phyloP scores from a whole-genome alignment of 208 protist genomes.

The Leishmania amazonensis region DNA sequence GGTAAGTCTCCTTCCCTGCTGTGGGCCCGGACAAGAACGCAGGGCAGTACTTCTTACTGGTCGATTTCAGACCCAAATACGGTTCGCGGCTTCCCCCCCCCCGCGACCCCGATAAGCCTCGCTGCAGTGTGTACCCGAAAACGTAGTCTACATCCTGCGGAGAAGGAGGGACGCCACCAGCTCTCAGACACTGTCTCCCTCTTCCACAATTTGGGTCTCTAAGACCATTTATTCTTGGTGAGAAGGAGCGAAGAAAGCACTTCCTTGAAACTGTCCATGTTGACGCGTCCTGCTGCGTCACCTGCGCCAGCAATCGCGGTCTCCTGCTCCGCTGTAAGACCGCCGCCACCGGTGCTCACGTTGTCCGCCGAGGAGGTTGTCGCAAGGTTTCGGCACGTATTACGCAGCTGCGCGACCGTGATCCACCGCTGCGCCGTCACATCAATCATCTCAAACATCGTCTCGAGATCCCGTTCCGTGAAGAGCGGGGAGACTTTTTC shows the following conservation, averaged over 20 bases:
- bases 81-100: neutral
- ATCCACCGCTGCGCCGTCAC: constrained; percentile 87
- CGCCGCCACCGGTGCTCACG: constrained; percentile 2
- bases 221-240: constrained; percentile 68
- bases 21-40: neutral
- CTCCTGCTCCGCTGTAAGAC: constrained; percentile 49
- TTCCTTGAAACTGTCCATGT: constrained; percentile 84
- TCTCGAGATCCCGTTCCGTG: constrained; percentile 86
- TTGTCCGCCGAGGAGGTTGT: constrained; percentile 29
- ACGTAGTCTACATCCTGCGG: constrained; percentile 2
- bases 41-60: neutral
- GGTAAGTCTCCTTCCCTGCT: neutral
- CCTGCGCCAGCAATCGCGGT: constrained; percentile 66
- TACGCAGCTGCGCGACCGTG: constrained; percentile 82
- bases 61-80: neutral
- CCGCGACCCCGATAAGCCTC: neutral
- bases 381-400: constrained; percentile 86
- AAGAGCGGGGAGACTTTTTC: constrained; percentile 76
- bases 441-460: constrained; percentile 93
- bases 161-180: neutral
- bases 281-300: constrained; percentile 75
- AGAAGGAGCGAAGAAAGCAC: constrained; percentile 72
- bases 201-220: neutral
- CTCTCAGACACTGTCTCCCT: neutral
- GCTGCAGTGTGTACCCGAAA: neutral